Base-by-base conservation (phyloP, 345 rosid genomes). In the Eucalyptus caleyi region DNA sequence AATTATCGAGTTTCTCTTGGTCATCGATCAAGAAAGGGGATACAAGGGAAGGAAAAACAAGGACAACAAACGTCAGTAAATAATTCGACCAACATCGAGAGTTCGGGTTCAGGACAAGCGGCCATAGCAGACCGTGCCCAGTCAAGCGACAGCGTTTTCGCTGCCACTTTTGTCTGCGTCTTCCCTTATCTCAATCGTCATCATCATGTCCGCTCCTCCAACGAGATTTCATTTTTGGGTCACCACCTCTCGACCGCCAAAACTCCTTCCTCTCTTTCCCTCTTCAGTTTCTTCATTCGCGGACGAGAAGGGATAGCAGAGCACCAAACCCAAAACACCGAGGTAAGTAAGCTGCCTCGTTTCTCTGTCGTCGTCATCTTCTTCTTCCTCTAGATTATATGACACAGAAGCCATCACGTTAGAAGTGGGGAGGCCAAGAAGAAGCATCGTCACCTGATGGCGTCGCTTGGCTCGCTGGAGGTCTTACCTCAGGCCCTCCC, bases 401-500 rank as follows among this genome's bases (percentile, higher is more conserved):
- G 62, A 56, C 85, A 21, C 42, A 11, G 47, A 40, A 40, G 85
- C 1, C 44, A 40, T 77, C 85, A 12, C 47, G 85, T 40, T 21
- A 21, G 16, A 77, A 77, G 85, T 37, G 85, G 42, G 85, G 47
- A 56, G 85, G 85, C 47, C 47, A 23, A 77, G 85, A 77, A 77
- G 47, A 53, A 53, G 59, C 59, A 4, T 53, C 85, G 6, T 77
- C 83, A 6, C 47, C 83, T 19, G 83, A 77, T 77, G 85, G 47
- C 47, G 14, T 40, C 85, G 60, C 86, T 45, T 16, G 88, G 62
- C 45, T 54, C 88, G 13, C 44, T 77, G 6, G 88, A 86, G 50
- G n/a, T 89, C 88, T 86, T 69, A n/a, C 88, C 88, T 65, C 88
- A 69, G 21, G 40, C 87, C 60, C 88, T 94, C 87, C 88, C 88